Evolutionary conservation across 805 yeast species (phyloP), one percentile per base, ranked within the genome.

Genomic region (Naumovozyma castellii): DNA sequence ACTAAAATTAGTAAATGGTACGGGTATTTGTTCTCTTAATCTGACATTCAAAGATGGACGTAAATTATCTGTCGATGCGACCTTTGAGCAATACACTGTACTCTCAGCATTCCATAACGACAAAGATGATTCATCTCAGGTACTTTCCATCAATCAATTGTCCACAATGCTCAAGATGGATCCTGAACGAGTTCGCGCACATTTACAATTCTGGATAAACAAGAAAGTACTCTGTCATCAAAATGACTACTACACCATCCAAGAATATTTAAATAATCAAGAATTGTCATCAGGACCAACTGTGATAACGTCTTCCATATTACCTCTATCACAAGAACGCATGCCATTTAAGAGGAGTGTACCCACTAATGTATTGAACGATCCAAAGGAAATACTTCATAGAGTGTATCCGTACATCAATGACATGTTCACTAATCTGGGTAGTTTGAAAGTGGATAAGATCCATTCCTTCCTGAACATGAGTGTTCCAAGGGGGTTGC

Each of bases 11-110:
- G 53, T 80, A 27, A 76, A 79, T 2, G 69, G 73, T 34, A 56
- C 74, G 33, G 94, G 95, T 0, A 51, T 62, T 1, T 87, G 84
- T 0, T 71, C 69, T 3, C 47, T 92, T 2, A 76, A 74, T 3
- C 57, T 90, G 8, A 73, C 66, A 31, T 58, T 82, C n/a, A 65
- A 65, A 12, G 78, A 72, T 38, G 48, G 49, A n/a, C 57, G 71
- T 10, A 42, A 42, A 0, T 38, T 55, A 17, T 45, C 51, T 0
- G 68, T 73, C 44, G 64, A 65, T 5, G 94, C 82, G 0, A 57
- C 80, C 1, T 81, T 94, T 0, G 82, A 76, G 31, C 76, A 77
- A 45, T 94, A 92, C 1, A 64, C 80, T 0, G 73, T 84, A 3
- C 71, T 84, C 6, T 29, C 55, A 65, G 16, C 57, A 68, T 29